Evolutionary conservation across 208 protist species (phyloP).

Genomic region (Acanthamoeba castellanii): DNA sequence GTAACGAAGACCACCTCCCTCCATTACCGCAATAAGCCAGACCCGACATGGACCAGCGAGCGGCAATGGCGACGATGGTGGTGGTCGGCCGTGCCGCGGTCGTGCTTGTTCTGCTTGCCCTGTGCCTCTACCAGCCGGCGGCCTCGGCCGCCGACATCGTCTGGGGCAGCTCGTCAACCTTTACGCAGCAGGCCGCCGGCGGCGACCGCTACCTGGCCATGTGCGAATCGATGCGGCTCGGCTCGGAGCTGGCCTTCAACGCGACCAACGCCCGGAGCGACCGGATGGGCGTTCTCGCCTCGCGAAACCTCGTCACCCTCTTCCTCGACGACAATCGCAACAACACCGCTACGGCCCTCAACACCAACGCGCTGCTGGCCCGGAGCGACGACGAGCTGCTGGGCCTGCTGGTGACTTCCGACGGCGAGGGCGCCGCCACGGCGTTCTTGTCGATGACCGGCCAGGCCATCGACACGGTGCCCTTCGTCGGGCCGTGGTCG

Average conservation of each 20-base stretch:
- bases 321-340: not conserved
- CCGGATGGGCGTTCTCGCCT: not conserved
- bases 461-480: not conserved
- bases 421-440: not conserved
- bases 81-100: not conserved
- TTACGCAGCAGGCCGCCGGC: not conserved
- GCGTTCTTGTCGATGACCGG: not conserved
- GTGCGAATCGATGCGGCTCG: not conserved
- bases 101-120: not conserved
- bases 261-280: not conserved
- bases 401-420: not conserved
- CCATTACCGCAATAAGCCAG: no score
- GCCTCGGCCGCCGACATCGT: not conserved
- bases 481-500: slow-evolving; percentile 17
- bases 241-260: not conserved
- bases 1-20: no score
- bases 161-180: not conserved
- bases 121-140: no score
- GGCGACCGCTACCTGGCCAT: not conserved
- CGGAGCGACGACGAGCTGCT: not conserved
- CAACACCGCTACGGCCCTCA: not conserved
- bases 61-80: no score
- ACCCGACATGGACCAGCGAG: no score
- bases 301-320: not conserved
- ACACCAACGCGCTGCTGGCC: not conserved